Evolutionary conservation across 2,329 filamentous ascomycete genomes (phyloP).

Genomic region (Metarhizium rileyi): DNA sequence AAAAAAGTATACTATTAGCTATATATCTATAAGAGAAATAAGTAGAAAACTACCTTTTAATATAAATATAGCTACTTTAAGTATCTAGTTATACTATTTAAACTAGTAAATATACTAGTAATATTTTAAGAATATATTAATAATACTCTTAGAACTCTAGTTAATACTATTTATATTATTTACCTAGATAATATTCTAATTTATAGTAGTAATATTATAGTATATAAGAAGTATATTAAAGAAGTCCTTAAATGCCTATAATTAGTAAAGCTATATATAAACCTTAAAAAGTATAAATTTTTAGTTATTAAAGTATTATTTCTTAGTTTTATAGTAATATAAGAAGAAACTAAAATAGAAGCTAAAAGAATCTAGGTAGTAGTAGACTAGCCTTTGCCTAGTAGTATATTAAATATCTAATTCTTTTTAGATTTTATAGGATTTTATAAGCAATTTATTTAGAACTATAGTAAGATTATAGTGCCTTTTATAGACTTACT

Average conservation of each 20-base stretch:
- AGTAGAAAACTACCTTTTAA: neutral
- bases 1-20: neutral
- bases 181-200: neutral
- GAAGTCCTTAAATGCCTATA: neutral
- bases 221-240: neutral
- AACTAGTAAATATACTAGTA: neutral
- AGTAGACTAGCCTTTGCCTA: neutral
- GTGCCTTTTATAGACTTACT: neutral
- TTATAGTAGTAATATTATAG: neutral
- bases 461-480: neutral
- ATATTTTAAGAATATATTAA: neutral
- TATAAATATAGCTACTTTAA: neutral
- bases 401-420: neutral
- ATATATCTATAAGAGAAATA: neutral
- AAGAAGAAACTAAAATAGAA: neutral
- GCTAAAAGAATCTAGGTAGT: neutral
- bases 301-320: neutral
- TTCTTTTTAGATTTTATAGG: neutral
- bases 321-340: neutral
- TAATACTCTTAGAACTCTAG: neutral
- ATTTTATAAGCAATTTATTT: neutral
- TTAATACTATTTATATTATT: neutral
- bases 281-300: neutral
- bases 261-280: neutral
- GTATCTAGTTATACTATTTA: neutral